Base-by-base conservation (phyloP, 2,329 filamentous ascomycete genomes). In the Xylariaceae sp. region DNA sequence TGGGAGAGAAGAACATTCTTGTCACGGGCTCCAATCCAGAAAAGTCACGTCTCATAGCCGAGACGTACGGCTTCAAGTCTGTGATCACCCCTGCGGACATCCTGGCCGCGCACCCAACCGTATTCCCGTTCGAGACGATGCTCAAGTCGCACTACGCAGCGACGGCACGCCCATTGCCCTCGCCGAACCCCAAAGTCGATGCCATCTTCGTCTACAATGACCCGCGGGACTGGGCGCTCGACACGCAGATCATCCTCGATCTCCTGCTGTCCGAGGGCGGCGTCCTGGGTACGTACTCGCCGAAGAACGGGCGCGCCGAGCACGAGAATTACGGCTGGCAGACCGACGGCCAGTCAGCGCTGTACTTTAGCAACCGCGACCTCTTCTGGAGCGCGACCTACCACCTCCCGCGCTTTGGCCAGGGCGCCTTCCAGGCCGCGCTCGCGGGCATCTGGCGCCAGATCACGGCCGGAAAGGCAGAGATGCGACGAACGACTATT, bases 161-260 rank as follows among this genome's bases (percentile, higher is more conserved):
- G 5, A 81, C 80, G 54, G 77, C 81, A 12, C 78, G 78, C 39
- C 80, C 81, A 1, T 74, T 88, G 0, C 84, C 85, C 0, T 66
- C 63, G 6, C 76, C 75, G 9, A 74, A 80, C 59, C 71, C 74
- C 47, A 91, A 89, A 64, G 87, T 99, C 62, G 90, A 95, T 67
- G 91, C 91, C 31, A 83, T 97, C 31, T 87, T 97, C 65, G 87
- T 96, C 5, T 96, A 92, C 79, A 95, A 96, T 70, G 94, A 97
- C 71, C 91, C 94, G 3, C 83, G 94, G 53, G 94, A 99, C 74
- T 99, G 94, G 94, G 91, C 88, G 0, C 79, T 96, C 7, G 92
- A 97, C 70, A 84, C 84, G 2, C 88, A 95, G 68, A 75, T 97
- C 63, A 87, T 97, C 54, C 67, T 87, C 51, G 94, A 99, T 70